Conservation (phyloP, 257 asterid species). For the Penstemon newberryi region DNA sequence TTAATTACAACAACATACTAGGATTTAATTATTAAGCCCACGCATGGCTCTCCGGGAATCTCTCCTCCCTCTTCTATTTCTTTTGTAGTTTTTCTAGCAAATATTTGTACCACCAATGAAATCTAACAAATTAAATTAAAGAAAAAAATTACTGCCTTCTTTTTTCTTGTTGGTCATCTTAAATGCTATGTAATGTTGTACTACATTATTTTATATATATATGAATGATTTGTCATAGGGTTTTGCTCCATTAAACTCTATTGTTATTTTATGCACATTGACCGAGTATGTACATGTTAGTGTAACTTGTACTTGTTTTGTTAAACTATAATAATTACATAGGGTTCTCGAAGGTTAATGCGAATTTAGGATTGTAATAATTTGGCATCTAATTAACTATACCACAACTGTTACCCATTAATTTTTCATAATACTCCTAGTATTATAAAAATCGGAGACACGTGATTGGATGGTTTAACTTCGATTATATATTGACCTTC, state of each 20-base stretch:
- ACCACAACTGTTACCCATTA: too few species aligned
- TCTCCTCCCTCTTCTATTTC: conserved; percentile 49
- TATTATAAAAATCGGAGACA: too few species aligned
- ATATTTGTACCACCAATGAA: conserved; percentile 20
- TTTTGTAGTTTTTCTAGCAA: background rate
- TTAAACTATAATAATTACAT: too few species aligned
- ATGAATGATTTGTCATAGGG: too few species aligned
- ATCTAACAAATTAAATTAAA: conserved; percentile 22
- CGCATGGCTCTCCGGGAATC: conserved; percentile 87
- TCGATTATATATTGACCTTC: too few species aligned
- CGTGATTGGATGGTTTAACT: too few species aligned
- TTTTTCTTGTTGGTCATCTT: background rate
- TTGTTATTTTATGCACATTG: conserved; percentile 39
- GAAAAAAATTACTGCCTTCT: background rate
- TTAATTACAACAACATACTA: conserved; percentile 16
- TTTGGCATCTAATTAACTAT: too few species aligned
- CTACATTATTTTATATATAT: too few species aligned
- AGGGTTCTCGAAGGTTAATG: too few species aligned
- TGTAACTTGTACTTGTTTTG: conserved; percentile 21
- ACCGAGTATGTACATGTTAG: conserved; percentile 31
- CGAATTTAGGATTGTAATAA: too few species aligned
- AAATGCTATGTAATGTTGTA: too few species aligned
- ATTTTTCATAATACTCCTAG: too few species aligned
- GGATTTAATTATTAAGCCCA: conserved; percentile 50
- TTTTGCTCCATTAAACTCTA: conserved; percentile 39